Base-by-base conservation (phyloP, 1,284 basidiomycete genomes). In the Sporisorium graminicola region DNA sequence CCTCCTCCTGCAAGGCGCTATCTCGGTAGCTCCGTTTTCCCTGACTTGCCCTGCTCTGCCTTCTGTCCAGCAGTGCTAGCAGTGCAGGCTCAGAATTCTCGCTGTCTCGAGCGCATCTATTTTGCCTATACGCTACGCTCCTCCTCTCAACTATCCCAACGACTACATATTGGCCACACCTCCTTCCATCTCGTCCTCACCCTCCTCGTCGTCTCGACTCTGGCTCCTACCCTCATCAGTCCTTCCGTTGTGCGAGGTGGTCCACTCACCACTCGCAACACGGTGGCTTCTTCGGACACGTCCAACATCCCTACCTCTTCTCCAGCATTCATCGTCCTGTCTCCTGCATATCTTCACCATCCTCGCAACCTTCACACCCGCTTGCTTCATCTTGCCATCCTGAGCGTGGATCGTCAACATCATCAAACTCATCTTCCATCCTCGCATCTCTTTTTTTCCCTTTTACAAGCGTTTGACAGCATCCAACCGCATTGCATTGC, bases 111-210 rank as follows among this genome's bases (percentile, higher is more conserved):
- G n/a, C n/a, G 47, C 47, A 49, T 49, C 27, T 49, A 29, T 33
- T 33, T 33, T 33, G 35, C 35, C 16, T 1, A 8, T 29, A 18
- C 24, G 14, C 49, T 27, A n/a, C 31, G 27, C 5, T 5, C 44
- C 20, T 27, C 43, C 10, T 54, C 49, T 26, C 29, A 31, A 31
- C 26, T 31, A 12, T 56, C 22, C 50, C 42, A 31, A 47, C 44
- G 35, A 58, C 44, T 69, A 63, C 66, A 63, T 69, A 63, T 69
- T 63, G 50, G 18, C 51, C 33, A 49, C 55, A n/a, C 47, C 31
- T 58, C 57, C 22, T 40, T 7, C 18, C 40, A 13, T 35, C 5
- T 49, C 33, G 16, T 53, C 49, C 42, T 14, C 33, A 22, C 46
- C 49, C 42, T 14, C 14, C 37, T 22, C 52, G 16, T 33, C 31